Conservation (phyloP, 495 filamentous ascomycete genomes). For the Aspergillus funiculosus region DNA sequence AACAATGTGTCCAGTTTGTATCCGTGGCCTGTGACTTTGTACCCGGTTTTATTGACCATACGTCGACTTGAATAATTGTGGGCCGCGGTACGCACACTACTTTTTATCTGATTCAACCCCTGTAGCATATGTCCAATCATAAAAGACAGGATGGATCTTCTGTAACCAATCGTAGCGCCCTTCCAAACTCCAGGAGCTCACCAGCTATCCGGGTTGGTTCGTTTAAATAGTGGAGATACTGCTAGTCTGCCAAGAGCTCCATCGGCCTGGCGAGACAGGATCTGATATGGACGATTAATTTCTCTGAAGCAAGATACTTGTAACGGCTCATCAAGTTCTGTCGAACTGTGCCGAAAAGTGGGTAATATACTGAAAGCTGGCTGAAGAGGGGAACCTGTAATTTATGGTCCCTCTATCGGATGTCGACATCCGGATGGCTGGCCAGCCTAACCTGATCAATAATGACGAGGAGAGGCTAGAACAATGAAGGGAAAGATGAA, state of each 20-base stretch:
- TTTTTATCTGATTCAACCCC: conserved; percentile 14
- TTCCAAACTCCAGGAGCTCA: neutral
- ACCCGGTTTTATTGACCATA: neutral
- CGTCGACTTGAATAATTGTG: neutral
- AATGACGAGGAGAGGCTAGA: neutral
- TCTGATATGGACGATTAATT: conserved; percentile 10
- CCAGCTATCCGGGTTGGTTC: neutral
- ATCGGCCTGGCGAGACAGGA: neutral
- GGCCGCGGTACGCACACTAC: neutral
- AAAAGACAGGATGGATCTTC: neutral
- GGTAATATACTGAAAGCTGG: neutral
- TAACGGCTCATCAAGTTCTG: conserved; percentile 2
- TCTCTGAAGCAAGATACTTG: neutral
- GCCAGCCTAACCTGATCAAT: conserved; percentile 4
- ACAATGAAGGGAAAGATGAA: neutral
- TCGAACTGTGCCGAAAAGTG: conserved; percentile 6
- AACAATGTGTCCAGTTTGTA: no score
- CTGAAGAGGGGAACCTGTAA: neutral
- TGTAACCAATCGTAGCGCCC: neutral
- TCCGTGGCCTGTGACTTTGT: neutral
- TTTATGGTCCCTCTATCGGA: neutral
- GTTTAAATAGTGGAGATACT: neutral
- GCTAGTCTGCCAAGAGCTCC: conserved; percentile 1
- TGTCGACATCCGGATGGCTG: neutral
- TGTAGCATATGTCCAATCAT: conserved; percentile 1